A percentile compares a stretch with the other conserved stretches of the same genome.
Conservation (phyloP, 768 basidiomycete genomes). For the Macrocybe gigantea region DNA sequence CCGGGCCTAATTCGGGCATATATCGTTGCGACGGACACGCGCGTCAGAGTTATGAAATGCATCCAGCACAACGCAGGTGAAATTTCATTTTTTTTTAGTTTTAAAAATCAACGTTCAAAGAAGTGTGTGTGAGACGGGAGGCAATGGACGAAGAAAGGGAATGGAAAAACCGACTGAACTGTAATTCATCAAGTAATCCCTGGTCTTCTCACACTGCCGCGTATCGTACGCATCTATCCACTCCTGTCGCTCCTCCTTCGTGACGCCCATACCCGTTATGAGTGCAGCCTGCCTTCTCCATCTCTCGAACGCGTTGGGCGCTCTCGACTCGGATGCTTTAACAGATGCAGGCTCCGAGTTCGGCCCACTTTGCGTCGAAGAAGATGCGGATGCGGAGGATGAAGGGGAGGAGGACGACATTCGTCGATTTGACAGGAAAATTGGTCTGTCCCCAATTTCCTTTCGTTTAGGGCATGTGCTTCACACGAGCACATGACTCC, state of each 20-base stretch:
- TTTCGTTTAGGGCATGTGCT: too few relatives aligned
- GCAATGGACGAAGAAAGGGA: not conserved
- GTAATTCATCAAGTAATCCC: constrained; percentile 58
- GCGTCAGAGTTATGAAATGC: too few relatives aligned
- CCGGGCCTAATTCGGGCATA: constrained; percentile 52
- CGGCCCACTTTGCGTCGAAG: too few relatives aligned
- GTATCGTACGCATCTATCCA: constrained; percentile 31
- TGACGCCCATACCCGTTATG: constrained; percentile 42
- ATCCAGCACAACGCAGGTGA: too few relatives aligned
- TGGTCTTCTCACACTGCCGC: constrained; percentile 61
- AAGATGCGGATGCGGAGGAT: not conserved
- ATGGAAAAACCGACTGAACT: constrained; percentile 43
- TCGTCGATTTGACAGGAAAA: too few relatives aligned
- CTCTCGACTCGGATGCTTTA: constrained; percentile 10
- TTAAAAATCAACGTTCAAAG: not conserved
- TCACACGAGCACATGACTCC: constrained; percentile 5
- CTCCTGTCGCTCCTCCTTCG: constrained; percentile 38
- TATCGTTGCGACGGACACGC: not conserved
- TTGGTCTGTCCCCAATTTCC: too few relatives aligned
- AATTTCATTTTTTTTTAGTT: too few relatives aligned
- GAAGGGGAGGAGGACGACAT: constrained; percentile 6
- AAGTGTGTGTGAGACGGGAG: constrained; percentile 7
- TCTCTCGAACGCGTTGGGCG: constrained; percentile 37
- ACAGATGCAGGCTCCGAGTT: constrained; percentile 7
- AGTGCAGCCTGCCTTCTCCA: constrained; percentile 43